A percentile compares a stretch with the other conserved stretches of the same genome.
Evolutionary conservation across 1,284 basidiomycete genomes (phyloP).

Genomic region (Irpex rosettiformis): DNA sequence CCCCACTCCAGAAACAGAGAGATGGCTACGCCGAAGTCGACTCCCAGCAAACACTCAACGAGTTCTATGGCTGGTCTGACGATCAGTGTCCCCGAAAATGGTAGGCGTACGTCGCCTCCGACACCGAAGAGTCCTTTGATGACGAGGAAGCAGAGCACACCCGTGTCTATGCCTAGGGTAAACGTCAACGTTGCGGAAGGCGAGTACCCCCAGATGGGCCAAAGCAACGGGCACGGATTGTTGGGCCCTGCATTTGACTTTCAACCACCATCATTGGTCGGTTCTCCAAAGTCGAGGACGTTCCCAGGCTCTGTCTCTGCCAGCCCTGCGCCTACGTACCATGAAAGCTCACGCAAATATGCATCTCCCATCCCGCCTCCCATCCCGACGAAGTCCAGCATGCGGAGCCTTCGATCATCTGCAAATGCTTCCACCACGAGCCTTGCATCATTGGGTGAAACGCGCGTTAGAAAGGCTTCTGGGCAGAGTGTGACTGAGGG

Average conservation of each 20-base stretch:
- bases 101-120: background rate
- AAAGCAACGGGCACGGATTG: background rate
- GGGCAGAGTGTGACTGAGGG: constrained; percentile 5
- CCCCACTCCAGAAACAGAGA: background rate
- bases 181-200: background rate
- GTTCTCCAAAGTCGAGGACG: constrained; percentile 8
- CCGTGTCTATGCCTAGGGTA: background rate
- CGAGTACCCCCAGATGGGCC: background rate
- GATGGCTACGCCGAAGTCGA: constrained; percentile 5
- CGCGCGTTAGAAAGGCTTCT: background rate
- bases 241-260: constrained; percentile 15
- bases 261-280: constrained; percentile 2
- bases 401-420: constrained; percentile 2
- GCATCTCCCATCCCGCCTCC: background rate
- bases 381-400: constrained; percentile 5
- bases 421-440: background rate
- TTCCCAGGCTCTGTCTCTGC: constrained; percentile 1
- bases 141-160: background rate
- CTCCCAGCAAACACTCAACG: constrained; percentile 6
- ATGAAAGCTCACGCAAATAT: background rate
- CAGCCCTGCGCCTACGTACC: background rate
- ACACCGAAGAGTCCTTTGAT: background rate
- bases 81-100: background rate
- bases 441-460: background rate
- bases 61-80: background rate